Evolutionary conservation across 106 monocot genomes (phyloP).

Genomic region (Acorus calamus): DNA sequence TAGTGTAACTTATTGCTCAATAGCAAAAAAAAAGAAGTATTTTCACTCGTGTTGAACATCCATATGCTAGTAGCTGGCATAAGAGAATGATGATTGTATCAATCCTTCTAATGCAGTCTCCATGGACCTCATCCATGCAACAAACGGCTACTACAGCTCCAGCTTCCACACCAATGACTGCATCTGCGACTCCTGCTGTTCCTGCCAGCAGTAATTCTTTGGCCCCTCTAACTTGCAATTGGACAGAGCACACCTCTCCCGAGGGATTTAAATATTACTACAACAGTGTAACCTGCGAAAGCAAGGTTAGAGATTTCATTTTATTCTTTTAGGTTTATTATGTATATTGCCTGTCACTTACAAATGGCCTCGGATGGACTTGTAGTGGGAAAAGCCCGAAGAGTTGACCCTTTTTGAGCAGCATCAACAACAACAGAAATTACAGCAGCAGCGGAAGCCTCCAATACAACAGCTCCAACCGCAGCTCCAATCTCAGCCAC

Average conservation of each 20-base stretch:
- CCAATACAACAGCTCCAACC: constrained; percentile 52
- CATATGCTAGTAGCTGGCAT: no score
- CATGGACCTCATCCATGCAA: constrained; percentile 28
- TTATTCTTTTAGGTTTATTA: not conserved
- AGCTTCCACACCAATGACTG: constrained; percentile 26
- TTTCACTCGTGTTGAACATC: no score
- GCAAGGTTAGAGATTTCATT: constrained; percentile 48
- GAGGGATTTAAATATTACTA: constrained; percentile 98
- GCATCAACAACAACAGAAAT: constrained; percentile 60
- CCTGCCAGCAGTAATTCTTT: constrained; percentile 11
- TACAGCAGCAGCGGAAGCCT: constrained; percentile 72
- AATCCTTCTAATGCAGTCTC: constrained; percentile 12
- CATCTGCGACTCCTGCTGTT: constrained; percentile 24
- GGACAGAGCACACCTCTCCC: constrained; percentile 98
- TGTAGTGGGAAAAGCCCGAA: constrained; percentile 98
- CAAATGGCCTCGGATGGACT: not conserved
- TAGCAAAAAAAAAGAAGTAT: no score
- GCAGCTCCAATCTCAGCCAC: constrained; percentile 35
- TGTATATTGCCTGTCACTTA: not conserved
- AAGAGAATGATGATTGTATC: no score
- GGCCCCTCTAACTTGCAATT: constrained; percentile 59
- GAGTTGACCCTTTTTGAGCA: constrained; percentile 79
- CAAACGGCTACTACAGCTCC: constrained; percentile 27
- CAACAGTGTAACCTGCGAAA: constrained; percentile 79
- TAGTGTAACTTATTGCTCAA: no score